Evolutionary conservation across 192 early-diverging fungal species (phyloP).

Genomic region (Helicostylum pulchrum): DNA sequence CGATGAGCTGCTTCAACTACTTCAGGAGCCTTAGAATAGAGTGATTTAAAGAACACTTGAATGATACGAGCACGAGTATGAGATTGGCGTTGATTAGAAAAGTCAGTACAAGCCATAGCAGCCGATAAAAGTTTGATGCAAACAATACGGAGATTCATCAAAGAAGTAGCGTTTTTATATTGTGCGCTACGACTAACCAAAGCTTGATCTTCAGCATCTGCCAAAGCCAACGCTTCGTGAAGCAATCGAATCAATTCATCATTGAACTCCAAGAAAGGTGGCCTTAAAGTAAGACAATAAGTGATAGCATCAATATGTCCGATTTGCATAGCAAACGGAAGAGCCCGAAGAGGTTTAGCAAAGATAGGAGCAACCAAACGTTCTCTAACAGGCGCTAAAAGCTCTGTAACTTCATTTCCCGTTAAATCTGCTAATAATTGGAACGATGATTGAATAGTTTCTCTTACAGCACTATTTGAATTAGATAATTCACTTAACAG

Average conservation of each 20-base stretch:
- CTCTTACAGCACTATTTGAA: slow-evolving; percentile 82
- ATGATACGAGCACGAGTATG: slow-evolving; percentile 86
- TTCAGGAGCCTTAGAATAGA: slow-evolving; percentile 92
- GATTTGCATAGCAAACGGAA: slow-evolving; percentile 96
- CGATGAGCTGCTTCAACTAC: slow-evolving; percentile 93
- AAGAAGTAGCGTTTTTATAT: slow-evolving; percentile 75
- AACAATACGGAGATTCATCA: slow-evolving; percentile 88
- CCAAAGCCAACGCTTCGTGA: slow-evolving; percentile 88
- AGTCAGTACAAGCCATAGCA: slow-evolving; percentile 88
- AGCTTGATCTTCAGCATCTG: slow-evolving; percentile 97
- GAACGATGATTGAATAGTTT: slow-evolving; percentile 82
- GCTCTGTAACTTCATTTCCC: slow-evolving; percentile 74
- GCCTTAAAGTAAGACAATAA: slow-evolving; percentile 85
- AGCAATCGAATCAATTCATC: slow-evolving; percentile 89
- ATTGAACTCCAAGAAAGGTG: slow-evolving; percentile 85
- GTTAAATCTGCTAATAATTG: slow-evolving; percentile 78
- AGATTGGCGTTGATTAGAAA: slow-evolving; percentile 69
- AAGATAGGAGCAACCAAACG: slow-evolving; percentile 90
- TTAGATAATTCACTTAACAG: slow-evolving; percentile 91
- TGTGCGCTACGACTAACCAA: slow-evolving; percentile 79
- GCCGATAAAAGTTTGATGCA: slow-evolving; percentile 95
- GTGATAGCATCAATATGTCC: slow-evolving; percentile 98
- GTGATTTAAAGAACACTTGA: slow-evolving; percentile 97
- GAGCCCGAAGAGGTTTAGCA: slow-evolving; percentile 91
- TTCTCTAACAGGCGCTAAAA: slow-evolving; percentile 82